Conservation (phyloP, 306 rosid genomes). For the Ammopiptanthus mongolicus region DNA sequence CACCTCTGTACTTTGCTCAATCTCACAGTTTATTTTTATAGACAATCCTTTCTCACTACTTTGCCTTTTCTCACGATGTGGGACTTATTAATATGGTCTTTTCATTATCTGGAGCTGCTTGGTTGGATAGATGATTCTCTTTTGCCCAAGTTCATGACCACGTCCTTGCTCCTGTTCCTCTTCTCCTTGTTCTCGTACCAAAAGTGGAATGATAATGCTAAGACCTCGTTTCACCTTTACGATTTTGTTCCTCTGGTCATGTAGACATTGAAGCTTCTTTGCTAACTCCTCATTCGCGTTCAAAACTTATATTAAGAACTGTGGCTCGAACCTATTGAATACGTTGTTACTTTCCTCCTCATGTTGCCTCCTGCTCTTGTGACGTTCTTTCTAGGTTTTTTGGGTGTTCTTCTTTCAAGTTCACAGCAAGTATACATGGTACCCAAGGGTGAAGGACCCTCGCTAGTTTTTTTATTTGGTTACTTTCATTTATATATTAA, state of each 20-base stretch:
- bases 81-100: too few relatives aligned
- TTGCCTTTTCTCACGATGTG: too few relatives aligned
- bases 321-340: slow-evolving; percentile 13
- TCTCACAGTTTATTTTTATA: too few relatives aligned
- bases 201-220: not conserved
- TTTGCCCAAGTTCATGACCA: not conserved
- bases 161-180: not conserved
- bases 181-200: not conserved
- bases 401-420: slow-evolving; percentile 6
- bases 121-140: too few relatives aligned
- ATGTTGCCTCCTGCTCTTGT: not conserved
- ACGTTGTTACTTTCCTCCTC: not conserved
- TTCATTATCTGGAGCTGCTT: too few relatives aligned
- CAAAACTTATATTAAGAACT: not conserved
- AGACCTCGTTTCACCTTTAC: slow-evolving; percentile 16
- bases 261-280: not conserved
- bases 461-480: too few relatives aligned
- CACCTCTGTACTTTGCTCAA: too few relatives aligned
- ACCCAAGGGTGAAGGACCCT: too few relatives aligned
- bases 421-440: slow-evolving; percentile 27
- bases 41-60: too few relatives aligned
- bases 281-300: not conserved
- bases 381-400: not conserved
- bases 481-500: too few relatives aligned
- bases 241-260: not conserved